Conservation (phyloP, 306 rosid species). For the Medicago ruthenica region DNA sequence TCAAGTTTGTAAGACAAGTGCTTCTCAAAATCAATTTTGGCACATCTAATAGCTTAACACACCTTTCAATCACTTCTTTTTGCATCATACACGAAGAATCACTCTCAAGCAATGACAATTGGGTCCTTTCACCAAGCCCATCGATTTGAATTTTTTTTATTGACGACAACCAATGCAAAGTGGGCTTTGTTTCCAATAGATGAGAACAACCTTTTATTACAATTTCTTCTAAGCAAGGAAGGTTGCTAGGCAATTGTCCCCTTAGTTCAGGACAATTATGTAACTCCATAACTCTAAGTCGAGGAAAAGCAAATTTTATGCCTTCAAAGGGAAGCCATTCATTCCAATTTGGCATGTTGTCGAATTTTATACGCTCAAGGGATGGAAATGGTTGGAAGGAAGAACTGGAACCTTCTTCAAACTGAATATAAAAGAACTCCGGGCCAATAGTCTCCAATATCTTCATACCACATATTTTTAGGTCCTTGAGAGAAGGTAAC, state of each 20-base stretch:
- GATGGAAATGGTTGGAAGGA: slow-evolving; percentile 22
- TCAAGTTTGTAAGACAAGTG: not conserved
- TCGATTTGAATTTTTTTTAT: not conserved
- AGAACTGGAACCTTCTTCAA: not conserved
- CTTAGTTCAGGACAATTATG: not conserved
- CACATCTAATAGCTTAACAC: not conserved
- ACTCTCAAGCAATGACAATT: not conserved
- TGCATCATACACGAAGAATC: slow-evolving; percentile 7
- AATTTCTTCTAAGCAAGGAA: not conserved
- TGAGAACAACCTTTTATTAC: not conserved
- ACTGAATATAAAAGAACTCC: not conserved
- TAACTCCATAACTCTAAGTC: not conserved
- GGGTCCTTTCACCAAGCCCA: too few species aligned
- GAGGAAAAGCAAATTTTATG: not conserved
- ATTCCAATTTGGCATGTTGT: slow-evolving; percentile 4
- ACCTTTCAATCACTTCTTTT: not conserved
- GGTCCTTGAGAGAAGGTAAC: not conserved
- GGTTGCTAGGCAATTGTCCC: not conserved
- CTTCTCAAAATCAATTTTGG: not conserved
- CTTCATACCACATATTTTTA: not conserved
- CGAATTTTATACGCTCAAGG: not conserved
- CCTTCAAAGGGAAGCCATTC: not conserved
- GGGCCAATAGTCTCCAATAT: not conserved
- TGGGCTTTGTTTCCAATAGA: not conserved
- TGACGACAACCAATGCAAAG: not conserved